Evolutionary conservation across 345 rosid genomes (phyloP), one percentile per base, ranked within the genome.

Genomic region (Populus alba): DNA sequence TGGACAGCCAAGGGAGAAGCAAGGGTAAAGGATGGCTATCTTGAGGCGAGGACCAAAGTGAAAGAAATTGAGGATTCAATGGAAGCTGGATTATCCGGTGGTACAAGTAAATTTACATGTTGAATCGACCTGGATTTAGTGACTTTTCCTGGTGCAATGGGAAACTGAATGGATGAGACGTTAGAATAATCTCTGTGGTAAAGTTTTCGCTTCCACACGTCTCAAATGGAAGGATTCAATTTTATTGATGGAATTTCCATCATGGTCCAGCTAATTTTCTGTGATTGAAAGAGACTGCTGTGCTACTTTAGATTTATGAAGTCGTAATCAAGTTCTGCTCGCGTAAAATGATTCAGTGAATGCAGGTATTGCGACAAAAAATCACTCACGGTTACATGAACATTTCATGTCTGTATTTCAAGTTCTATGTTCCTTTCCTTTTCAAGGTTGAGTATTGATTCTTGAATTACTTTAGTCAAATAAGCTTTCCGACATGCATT

Each of bases 1-100:
- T 91, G 98, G 66, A 68, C 87, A 41, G 20, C 76, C 16, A 84
- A 75, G 6, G 73, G 79, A 3, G 92, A 85, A 79, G 83, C 68
- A 33, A 82, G 81, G 80, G 84, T 83, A 45, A 77, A 55, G 53
- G 74, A 27, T 27, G 41, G 9, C 25, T 10, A 10, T n/a, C 80
- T 45, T 16, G 37, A 71, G 73, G 22, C 47, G 18, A 78, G 72
- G 57, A 35, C 66, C n/a, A 38, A 51, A 35, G 39, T 9, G 51
- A 66, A 27, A 61, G 80, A 41, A 78, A 8, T 33, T 25, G 35
- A 23, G 75, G 33, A 37, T 35, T 15, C 59, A 43, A 43, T 33
- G 20, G 41, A 41, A 23, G 57, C 15, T 8, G 80, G 51, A 45
- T 41, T 41, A 12, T 25, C 39, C 17, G 63, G 63, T 57, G 63